Evolutionary conservation across 306 rosid species (phyloP).

Genomic region (Cucurbita argyrosperma): DNA sequence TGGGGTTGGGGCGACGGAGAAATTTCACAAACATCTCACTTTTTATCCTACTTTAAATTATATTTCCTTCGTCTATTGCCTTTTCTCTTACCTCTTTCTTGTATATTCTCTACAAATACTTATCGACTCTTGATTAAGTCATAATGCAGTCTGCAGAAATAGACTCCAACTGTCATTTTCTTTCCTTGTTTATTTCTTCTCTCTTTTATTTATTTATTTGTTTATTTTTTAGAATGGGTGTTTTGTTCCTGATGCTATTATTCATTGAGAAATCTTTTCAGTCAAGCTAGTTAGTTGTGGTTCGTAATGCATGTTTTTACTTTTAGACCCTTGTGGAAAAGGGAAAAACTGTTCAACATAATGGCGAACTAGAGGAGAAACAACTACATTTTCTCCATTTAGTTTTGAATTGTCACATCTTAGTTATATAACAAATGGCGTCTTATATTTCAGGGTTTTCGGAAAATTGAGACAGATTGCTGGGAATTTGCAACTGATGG

Average conservation of each 20-base stretch:
- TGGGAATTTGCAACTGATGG: constrained; percentile 83
- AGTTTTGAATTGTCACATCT: neutral
- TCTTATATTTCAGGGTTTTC: constrained; percentile 59
- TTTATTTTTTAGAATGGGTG: neutral
- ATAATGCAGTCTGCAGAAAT: neutral
- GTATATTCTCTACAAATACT: neutral
- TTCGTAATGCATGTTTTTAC: neutral
- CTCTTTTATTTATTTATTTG: neutral
- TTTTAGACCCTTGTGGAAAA: neutral
- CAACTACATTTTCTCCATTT: neutral
- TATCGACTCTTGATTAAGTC: neutral
- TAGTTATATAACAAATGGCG: neutral
- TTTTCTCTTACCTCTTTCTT: neutral
- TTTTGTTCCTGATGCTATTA: neutral
- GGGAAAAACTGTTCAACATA: neutral
- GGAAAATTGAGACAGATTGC: constrained; percentile 69
- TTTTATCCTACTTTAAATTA: neutral
- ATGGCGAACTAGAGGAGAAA: neutral
- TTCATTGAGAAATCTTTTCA: neutral
- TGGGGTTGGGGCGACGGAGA: neutral
- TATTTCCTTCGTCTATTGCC: neutral
- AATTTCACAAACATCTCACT: neutral
- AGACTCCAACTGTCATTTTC: neutral
- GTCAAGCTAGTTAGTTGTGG: neutral
- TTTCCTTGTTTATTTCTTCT: neutral